phyloP scores from a whole-genome alignment of 768 basidiomycete genomes.

The Paxillus ammoniavirescens region DNA sequence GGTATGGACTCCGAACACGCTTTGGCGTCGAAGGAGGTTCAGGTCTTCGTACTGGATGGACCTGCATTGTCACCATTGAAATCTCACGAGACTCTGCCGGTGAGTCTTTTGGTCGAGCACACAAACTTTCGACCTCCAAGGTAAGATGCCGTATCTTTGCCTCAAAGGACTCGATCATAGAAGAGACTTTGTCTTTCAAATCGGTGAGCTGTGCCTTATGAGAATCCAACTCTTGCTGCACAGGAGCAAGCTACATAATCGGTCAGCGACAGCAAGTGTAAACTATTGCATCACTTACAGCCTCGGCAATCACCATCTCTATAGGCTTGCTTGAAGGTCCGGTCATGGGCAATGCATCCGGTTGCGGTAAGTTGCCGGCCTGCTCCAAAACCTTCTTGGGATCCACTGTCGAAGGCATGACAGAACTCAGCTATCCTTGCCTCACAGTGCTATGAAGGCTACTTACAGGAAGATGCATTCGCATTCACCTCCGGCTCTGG shows the following conservation, averaged over 20 bases:
- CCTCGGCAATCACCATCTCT: constrained; percentile 24
- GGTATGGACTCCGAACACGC: constrained; percentile 31
- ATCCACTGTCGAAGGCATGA: constrained; percentile 1
- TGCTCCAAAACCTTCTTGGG: constrained; percentile 1
- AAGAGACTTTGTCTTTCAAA: constrained; percentile 29
- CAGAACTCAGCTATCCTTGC: neutral
- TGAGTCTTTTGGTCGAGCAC: constrained; percentile 16
- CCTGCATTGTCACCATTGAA: constrained; percentile 10
- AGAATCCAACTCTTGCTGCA: constrained; percentile 48
- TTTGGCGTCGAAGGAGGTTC: constrained; percentile 34
- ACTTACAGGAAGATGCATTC: constrained; percentile 14
- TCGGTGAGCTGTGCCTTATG: constrained; percentile 45
- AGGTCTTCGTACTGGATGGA: constrained; percentile 20
- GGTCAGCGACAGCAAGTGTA: constrained; percentile 1
- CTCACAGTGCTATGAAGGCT: neutral
- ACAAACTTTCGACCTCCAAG: constrained; percentile 33
- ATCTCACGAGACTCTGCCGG: constrained; percentile 6
- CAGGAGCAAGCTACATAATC: constrained; percentile 43
- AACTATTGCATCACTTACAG: constrained; percentile 21
- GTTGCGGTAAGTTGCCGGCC: constrained; percentile 4
- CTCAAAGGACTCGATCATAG: constrained; percentile 32
- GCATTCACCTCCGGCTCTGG: constrained; percentile 19
- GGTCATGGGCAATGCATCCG: neutral
- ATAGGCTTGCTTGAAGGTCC: constrained; percentile 9
- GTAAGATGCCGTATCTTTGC: constrained; percentile 37